These are phyloP conservation scores for Brachypodium distachyon DNA, from an alignment of 202 grass and related monocot species.

Conservation along the genomic window DNA sequence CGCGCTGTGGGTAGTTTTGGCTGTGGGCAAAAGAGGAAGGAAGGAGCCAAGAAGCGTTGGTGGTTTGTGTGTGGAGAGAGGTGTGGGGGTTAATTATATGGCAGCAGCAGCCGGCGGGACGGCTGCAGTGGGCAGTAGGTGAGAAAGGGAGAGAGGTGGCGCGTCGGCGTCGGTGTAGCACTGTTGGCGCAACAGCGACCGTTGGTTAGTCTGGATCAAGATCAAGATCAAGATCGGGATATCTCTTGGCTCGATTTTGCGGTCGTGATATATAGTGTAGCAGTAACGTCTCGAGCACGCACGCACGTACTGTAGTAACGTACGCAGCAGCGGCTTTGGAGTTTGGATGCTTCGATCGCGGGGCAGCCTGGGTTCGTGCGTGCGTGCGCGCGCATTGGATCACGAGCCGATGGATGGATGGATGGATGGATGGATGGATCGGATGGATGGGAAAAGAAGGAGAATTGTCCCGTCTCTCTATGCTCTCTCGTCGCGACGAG, in stretches of 20 bases:
- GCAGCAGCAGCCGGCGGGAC: slow-evolving; percentile 20
- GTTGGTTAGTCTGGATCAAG: slow-evolving; percentile 15
- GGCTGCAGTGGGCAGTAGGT: slow-evolving; percentile 32
- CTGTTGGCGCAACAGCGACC: slow-evolving; percentile 16
- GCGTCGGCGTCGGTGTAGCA: slow-evolving; percentile 27
- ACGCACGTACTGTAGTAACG: too few relatives aligned
- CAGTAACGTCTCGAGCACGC: too few relatives aligned
- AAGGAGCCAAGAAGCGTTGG: background rate
- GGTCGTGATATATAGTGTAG: too few relatives aligned
- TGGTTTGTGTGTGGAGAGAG: background rate
- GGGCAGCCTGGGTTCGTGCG: too few relatives aligned
- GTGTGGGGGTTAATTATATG: background rate
- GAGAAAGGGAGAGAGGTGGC: slow-evolving; percentile 1
- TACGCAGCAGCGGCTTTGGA: too few relatives aligned
- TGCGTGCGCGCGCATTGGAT: background rate
- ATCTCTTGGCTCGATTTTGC: too few relatives aligned
- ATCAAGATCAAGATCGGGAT: background rate
- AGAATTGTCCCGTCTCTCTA: background rate
- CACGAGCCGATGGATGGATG: background rate
- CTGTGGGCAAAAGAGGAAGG: background rate
- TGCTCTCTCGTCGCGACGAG: background rate
- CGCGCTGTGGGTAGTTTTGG: too few relatives aligned
- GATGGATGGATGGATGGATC: too few relatives aligned
- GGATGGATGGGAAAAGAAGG: background rate
- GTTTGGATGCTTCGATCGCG: too few relatives aligned